Evolutionary conservation across 1,139 yeast genomes (phyloP).

Genomic region (Zygoascus hellenicus): DNA sequence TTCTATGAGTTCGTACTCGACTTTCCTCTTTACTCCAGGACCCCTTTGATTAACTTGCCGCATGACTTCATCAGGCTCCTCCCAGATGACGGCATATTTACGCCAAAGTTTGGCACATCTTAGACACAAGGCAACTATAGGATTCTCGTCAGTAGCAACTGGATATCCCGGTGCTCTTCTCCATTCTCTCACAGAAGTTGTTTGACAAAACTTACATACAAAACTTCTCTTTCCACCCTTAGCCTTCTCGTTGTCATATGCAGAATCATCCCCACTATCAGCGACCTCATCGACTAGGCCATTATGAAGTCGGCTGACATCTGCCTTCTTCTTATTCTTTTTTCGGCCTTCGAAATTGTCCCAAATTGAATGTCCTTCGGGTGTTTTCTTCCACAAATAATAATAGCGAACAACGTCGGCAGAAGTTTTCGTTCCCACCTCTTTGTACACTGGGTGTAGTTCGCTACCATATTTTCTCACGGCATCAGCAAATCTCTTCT

Average conservation of each 20-base stretch:
- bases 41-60: constrained; percentile 44
- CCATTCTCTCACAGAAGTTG: constrained; percentile 57
- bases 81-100: constrained; percentile 87
- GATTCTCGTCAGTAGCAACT: constrained; percentile 36
- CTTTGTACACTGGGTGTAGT: constrained; percentile 62
- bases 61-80: constrained; percentile 63
- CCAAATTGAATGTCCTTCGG: constrained; percentile 71
- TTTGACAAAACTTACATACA: constrained; percentile 61
- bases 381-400: constrained; percentile 87
- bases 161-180: constrained; percentile 60
- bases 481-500: constrained; percentile 66
- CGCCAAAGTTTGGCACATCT: constrained; percentile 92
- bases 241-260: constrained; percentile 53
- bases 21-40: constrained; percentile 50
- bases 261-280: constrained; percentile 65
- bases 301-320: constrained; percentile 26
- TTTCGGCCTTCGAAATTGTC: constrained; percentile 72
- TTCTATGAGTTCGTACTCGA: constrained; percentile 65
- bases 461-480: constrained; percentile 75
- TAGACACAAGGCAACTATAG: constrained; percentile 58
- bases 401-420: constrained; percentile 80
- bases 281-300: constrained; percentile 47
- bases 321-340: constrained; percentile 37
- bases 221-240: constrained; percentile 36
- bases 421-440: constrained; percentile 62